Evolutionary conservation across 2,329 filamentous ascomycete species (phyloP).

Genomic region (Xylariaceae sp.): DNA sequence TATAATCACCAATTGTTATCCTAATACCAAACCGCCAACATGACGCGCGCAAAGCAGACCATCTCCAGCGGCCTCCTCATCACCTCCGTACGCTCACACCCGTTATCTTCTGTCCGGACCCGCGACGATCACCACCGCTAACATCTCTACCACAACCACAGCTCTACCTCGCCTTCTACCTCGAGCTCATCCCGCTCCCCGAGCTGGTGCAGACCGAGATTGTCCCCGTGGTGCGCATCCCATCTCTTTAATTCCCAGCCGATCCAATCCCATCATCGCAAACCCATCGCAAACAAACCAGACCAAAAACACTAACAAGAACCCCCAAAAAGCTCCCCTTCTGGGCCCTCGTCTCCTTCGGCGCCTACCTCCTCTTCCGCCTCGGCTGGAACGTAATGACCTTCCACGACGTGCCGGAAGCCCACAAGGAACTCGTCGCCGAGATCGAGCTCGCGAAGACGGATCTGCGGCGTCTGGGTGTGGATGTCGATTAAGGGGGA

Average conservation of each 20-base stretch:
- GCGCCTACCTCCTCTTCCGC: constrained; percentile 84
- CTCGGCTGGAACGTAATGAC: constrained; percentile 90
- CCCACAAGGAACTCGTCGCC: constrained; percentile 80
- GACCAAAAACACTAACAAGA: constrained; percentile 4
- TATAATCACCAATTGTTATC: no score
- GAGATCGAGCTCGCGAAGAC: constrained; percentile 74
- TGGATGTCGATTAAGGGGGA: constrained; percentile 66
- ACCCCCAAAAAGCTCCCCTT: constrained; percentile 68
- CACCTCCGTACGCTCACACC: constrained; percentile 63
- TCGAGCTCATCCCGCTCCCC: constrained; percentile 78
- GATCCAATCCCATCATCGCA: no score
- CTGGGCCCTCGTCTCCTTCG: constrained; percentile 86
- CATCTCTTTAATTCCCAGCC: no score
- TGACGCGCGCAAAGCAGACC: constrained; percentile 93
- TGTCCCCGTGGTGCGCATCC: constrained; percentile 72
- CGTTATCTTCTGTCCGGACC: neutral
- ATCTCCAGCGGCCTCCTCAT: constrained; percentile 82
- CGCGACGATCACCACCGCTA: neutral
- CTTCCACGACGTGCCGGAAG: constrained; percentile 92
- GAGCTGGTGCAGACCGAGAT: constrained; percentile 73
- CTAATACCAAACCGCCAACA: constrained; percentile 39
- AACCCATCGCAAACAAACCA: no score
- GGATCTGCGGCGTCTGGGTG: constrained; percentile 68
- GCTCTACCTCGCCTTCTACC: constrained; percentile 84
- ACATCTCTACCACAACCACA: constrained; percentile 36